These are phyloP conservation scores for Wickerhamiella domercqiae DNA, from an alignment of 805 yeast species.

Conservation along the genomic window DNA sequence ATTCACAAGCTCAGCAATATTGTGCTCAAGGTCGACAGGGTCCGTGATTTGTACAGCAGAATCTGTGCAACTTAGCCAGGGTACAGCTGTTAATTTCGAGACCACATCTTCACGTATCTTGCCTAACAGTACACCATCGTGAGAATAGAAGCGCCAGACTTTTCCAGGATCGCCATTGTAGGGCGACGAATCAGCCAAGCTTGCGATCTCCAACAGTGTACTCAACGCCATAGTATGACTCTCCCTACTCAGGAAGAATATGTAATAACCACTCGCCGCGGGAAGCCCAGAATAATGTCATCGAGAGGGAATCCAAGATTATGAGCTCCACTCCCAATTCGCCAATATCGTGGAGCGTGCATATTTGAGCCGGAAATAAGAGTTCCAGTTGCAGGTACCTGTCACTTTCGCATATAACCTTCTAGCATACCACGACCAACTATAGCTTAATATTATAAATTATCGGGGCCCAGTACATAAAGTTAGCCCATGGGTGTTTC, in stretches of 20 bases:
- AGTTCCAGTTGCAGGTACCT: no score
- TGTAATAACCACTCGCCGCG: no score
- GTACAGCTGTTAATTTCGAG: constrained; percentile 2
- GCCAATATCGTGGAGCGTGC: no score
- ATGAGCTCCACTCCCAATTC: no score
- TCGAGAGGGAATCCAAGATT: no score
- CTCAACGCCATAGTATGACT: no score
- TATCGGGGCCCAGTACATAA: neutral
- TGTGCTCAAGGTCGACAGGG: constrained; percentile 3
- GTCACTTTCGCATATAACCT: no score
- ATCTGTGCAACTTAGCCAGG: constrained; percentile 5
- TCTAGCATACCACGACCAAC: no score
- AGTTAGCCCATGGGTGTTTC: neutral
- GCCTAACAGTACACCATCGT: constrained; percentile 20
- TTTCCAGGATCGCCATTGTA: neutral
- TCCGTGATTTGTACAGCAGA: constrained; percentile 5
- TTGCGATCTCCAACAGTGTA: constrained; percentile 6
- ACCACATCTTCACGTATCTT: constrained; percentile 12
- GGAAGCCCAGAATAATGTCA: no score
- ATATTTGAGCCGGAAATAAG: no score
- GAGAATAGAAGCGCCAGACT: constrained; percentile 20
- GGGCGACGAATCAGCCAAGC: constrained; percentile 12
- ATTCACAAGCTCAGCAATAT: constrained; percentile 13
- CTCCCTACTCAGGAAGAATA: no score
- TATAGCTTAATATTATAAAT: no score